These are phyloP conservation scores for Emericellopsis atlantica DNA, from an alignment of 2,329 filamentous ascomycete genomes.

Conservation along the genomic window DNA sequence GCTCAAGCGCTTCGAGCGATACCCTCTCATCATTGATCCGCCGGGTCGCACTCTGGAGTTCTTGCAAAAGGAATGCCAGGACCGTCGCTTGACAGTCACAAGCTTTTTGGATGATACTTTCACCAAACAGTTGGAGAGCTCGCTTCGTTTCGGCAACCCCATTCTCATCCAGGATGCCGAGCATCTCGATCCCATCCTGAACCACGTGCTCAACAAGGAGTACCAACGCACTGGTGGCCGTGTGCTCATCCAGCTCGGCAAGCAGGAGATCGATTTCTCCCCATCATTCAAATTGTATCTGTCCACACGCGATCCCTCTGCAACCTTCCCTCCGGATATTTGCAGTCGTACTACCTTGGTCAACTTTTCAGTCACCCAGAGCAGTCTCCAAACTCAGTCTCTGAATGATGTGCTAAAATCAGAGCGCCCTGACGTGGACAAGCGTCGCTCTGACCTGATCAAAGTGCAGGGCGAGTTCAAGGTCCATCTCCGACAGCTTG, in stretches of 20 bases:
- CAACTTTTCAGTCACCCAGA: slow-evolving; percentile 98
- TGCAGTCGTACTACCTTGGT: slow-evolving; percentile 98
- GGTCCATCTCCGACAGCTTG: slow-evolving; percentile 88
- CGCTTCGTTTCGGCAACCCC: slow-evolving; percentile 92
- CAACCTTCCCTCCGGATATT: slow-evolving; percentile 88
- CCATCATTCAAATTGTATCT: slow-evolving; percentile 91
- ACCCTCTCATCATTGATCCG: slow-evolving; percentile 95
- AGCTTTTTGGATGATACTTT: slow-evolving; percentile 98
- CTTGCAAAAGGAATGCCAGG: slow-evolving; percentile 86
- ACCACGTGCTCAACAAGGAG: slow-evolving; percentile 98
- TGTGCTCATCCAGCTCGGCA: slow-evolving; percentile 94
- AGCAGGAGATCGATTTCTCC: slow-evolving; percentile 98
- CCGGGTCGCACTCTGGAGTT: slow-evolving; percentile 93
- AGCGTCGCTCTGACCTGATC: slow-evolving; percentile 91
- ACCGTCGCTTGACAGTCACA: slow-evolving; percentile 85
- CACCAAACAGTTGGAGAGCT: slow-evolving; percentile 94
- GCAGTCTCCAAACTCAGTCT: slow-evolving; percentile 95
- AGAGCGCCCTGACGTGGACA: slow-evolving; percentile 92
- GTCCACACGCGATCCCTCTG: slow-evolving; percentile 90
- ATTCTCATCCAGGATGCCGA: slow-evolving; percentile 98
- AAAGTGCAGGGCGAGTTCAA: slow-evolving; percentile 99
- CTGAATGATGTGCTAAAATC: slow-evolving; percentile 96
- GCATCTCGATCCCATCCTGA: slow-evolving; percentile 91
- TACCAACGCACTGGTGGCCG: slow-evolving; percentile 97
- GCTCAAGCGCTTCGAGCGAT: slow-evolving; percentile 94